Percentiles rank a stretch among this genome's conserved stretches.
Conservation (phyloP, 495 filamentous ascomycete species). For the Physcia stellaris region DNA sequence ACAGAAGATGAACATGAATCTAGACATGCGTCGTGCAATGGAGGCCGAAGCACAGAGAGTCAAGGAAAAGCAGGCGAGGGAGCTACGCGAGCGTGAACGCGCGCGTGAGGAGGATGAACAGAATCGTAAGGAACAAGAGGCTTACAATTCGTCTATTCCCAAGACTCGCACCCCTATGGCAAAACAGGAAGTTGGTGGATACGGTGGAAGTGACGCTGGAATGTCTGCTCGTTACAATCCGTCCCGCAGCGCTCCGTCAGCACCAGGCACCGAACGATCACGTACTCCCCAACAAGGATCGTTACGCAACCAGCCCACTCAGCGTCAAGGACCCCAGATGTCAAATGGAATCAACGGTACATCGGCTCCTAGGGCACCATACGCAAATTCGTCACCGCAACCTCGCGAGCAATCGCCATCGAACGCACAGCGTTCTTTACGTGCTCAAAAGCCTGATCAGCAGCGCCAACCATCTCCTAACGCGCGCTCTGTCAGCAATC, state of each 20-base stretch:
- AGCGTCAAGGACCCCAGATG: conserved; percentile 43
- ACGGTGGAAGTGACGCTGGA: conserved; percentile 38
- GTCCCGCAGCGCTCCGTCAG: conserved; percentile 46
- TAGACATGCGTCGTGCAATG: conserved; percentile 34
- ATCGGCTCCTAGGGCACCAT: conserved; percentile 13
- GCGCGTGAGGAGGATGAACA: conserved; percentile 37
- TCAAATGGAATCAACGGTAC: conserved; percentile 21
- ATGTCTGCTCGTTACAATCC: conserved; percentile 65
- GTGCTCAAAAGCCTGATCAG: conserved; percentile 11
- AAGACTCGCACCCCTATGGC: conserved; percentile 60
- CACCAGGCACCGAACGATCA: conserved; percentile 30
- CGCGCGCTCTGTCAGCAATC: conserved; percentile 6
- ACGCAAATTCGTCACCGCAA: conserved; percentile 21
- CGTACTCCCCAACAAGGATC: conserved; percentile 31
- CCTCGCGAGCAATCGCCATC: conserved; percentile 24
- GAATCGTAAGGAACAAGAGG: conserved; percentile 39
- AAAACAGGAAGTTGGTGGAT: conserved; percentile 78
- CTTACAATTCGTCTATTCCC: conserved; percentile 76
- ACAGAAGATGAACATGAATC: conserved; percentile 35
- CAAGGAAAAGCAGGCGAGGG: conserved; percentile 30
- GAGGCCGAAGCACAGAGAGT: conserved; percentile 33
- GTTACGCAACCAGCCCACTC: conserved; percentile 34
- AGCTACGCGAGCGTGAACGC: conserved; percentile 45
- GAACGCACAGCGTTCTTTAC: conserved; percentile 14
- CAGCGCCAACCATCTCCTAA: conserved; percentile 17